Conservation (phyloP, 2,329 filamentous ascomycete species). For the Ophiostoma perfectum region DNA sequence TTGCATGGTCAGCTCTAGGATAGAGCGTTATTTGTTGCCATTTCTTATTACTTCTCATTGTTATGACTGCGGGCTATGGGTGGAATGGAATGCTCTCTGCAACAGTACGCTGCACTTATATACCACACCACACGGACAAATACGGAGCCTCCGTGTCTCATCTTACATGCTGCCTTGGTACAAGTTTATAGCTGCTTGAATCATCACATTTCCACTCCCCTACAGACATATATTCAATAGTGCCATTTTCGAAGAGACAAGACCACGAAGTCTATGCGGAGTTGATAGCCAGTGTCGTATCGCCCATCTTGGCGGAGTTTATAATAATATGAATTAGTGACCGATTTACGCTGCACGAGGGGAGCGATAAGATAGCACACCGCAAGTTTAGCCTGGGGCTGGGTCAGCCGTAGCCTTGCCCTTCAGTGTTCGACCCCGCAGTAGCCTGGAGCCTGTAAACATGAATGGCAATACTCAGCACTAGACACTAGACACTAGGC, state of each 20-base stretch:
- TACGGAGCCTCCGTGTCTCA: neutral
- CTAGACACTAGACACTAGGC: neutral
- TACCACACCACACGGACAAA: neutral
- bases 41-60: neutral
- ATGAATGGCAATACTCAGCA: neutral
- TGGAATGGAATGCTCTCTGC: neutral
- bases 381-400: neutral
- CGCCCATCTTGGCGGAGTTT: neutral
- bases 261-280: neutral
- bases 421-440: neutral
- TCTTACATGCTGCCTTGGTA: neutral
- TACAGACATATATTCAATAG: too few species aligned
- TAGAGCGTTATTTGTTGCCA: slow-evolving; percentile 1
- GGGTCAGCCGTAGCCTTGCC: neutral
- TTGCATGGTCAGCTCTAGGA: neutral
- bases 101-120: neutral
- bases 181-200: too few species aligned
- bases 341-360: neutral
- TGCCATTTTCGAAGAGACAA: too few species aligned
- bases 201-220: too few species aligned
- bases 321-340: neutral
- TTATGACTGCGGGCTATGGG: neutral
- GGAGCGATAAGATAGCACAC: slow-evolving; percentile 1
- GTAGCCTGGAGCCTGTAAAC: neutral
- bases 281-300: neutral